Conservation (phyloP, 306 rosid genomes). For the Pyrus communis region DNA sequence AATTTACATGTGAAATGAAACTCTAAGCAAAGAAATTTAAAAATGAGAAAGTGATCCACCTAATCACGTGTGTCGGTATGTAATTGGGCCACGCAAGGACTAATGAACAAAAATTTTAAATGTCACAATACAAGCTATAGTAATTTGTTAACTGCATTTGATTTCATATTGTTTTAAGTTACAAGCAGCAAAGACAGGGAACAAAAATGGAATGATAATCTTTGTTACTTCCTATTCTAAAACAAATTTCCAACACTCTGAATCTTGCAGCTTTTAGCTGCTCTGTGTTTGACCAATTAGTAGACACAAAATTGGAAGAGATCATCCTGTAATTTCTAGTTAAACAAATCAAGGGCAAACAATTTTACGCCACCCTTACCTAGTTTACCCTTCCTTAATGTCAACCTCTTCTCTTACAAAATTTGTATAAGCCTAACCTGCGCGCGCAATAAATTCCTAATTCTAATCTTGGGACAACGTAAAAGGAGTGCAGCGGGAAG, state of each 20-base stretch:
- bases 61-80: neutral
- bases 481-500: slow-evolving; percentile 66
- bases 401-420: neutral
- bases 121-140: too few species aligned
- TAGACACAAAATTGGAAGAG: neutral
- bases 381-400: slow-evolving; percentile 8
- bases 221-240: neutral
- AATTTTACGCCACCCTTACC: slow-evolving; percentile 37
- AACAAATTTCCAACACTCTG: neutral
- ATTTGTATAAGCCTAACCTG: slow-evolving; percentile 15
- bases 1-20: neutral
- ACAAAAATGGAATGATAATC: neutral
- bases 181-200: too few species aligned
- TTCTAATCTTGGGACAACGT: slow-evolving; percentile 15
- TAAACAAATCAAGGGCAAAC: slow-evolving; percentile 43
- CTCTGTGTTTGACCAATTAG: neutral
- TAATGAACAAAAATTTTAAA: neutral
- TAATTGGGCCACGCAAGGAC: neutral
- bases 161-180: too few species aligned
- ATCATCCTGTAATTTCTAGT: slow-evolving; percentile 1
- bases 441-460: neutral
- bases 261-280: neutral
- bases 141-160: too few species aligned
- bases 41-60: neutral
- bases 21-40: too few species aligned